These are phyloP conservation scores for Ceriops tagal DNA, from an alignment of 345 rosid genomes.

Conservation along the genomic window DNA sequence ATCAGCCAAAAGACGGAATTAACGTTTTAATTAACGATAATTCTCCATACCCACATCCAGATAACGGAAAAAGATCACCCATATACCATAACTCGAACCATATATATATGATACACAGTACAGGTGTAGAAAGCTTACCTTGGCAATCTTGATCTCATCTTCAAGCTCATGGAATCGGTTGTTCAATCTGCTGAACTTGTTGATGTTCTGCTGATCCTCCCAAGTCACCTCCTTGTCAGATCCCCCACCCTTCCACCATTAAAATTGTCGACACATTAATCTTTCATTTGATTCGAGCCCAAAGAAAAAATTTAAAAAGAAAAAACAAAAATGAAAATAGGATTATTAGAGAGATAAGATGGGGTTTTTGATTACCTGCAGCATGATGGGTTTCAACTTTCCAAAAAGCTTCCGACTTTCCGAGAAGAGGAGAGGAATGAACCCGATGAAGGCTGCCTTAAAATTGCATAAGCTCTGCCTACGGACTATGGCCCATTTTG, in stretches of 20 bases:
- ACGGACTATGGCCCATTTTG: too few relatives aligned
- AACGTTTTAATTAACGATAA: background rate
- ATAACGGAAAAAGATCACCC: background rate
- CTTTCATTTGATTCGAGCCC: background rate
- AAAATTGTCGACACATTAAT: background rate
- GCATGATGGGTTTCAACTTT: background rate
- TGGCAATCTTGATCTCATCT: constrained; percentile 76
- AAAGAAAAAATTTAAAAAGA: background rate
- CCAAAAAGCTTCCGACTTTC: background rate
- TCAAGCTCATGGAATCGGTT: constrained; percentile 79
- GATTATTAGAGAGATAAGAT: background rate
- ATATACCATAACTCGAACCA: background rate
- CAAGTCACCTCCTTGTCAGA: constrained; percentile 87
- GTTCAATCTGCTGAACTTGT: constrained; percentile 76
- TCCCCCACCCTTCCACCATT: constrained; percentile 60
- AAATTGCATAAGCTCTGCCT: too few relatives aligned
- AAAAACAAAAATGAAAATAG: background rate
- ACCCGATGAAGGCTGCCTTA: too few relatives aligned
- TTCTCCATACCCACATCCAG: constrained; percentile 2
- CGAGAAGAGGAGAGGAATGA: too few relatives aligned
- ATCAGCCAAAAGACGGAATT: background rate
- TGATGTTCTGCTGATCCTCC: constrained; percentile 97
- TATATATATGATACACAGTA: background rate
- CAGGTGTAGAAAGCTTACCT: constrained; percentile 36
- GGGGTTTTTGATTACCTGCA: constrained; percentile 20